These are phyloP conservation scores for Phylloporus sp. DNA, from an alignment of 768 basidiomycete species.

Conservation along the genomic window DNA sequence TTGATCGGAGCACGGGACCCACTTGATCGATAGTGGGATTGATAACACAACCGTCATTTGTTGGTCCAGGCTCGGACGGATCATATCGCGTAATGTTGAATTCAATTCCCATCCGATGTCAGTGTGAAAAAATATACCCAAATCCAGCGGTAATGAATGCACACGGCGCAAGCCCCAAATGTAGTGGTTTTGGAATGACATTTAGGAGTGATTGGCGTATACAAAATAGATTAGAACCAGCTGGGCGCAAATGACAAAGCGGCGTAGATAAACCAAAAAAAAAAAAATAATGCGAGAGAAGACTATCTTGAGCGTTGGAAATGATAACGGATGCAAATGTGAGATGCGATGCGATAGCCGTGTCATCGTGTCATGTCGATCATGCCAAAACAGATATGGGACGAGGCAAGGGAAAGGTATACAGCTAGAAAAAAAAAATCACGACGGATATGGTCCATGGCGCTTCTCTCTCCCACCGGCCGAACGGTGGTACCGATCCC, in stretches of 20 bases:
- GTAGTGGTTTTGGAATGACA: no score
- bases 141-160: neutral
- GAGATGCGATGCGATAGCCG: neutral
- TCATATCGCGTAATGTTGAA: neutral
- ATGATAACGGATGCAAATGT: neutral
- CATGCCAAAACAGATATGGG: neutral
- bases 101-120: neutral
- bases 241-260: neutral
- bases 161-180: no score
- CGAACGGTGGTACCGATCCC: slow-evolving; percentile 18
- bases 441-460: slow-evolving; percentile 1
- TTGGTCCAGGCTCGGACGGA: neutral
- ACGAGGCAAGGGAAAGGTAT: no score
- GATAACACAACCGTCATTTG: neutral
- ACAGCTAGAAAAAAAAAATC: neutral
- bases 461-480: slow-evolving; percentile 13
- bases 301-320: neutral
- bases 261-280: neutral
- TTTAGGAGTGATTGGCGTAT: neutral
- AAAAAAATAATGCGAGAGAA: neutral
- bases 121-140: neutral
- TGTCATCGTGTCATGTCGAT: neutral
- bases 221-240: neutral
- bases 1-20: neutral
- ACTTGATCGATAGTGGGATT: neutral